phyloP scores from a whole-genome alignment of 495 filamentous ascomycete species.

The Talaromyces borbonicus region DNA sequence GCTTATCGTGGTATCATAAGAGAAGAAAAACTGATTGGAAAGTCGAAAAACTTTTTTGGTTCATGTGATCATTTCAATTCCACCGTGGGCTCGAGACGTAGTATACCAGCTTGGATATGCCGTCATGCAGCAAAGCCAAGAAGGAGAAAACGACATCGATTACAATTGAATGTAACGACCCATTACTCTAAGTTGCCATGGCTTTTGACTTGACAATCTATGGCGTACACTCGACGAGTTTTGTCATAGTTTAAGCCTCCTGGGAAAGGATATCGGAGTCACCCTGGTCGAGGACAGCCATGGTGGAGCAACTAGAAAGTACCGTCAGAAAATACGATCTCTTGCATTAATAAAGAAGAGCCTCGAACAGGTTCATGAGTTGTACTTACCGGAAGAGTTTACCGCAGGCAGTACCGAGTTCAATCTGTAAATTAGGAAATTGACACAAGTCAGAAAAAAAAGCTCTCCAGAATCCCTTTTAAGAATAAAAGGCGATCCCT shows the following conservation, averaged over 20 bases:
- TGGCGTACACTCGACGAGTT: no score
- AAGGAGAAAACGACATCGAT: no score
- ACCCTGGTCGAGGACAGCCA: slow-evolving; percentile 93
- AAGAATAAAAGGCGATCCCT: slow-evolving; percentile 31
- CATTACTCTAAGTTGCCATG: no score
- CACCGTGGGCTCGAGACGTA: no score
- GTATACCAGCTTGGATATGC: no score
- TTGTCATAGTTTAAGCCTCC: slow-evolving; percentile 9
- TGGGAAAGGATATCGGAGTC: slow-evolving; percentile 87
- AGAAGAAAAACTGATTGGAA: not conserved
- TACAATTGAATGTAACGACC: no score
- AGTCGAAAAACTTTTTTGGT: slow-evolving; percentile 1
- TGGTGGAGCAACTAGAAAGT: slow-evolving; percentile 63
- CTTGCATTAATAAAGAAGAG: no score
- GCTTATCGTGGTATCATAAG: slow-evolving; percentile 7
- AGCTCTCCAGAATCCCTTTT: slow-evolving; percentile 11
- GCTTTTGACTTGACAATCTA: no score
- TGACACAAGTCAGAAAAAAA: not conserved
- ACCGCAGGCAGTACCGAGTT: slow-evolving; percentile 88
- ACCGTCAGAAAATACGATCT: not conserved
- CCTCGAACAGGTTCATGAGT: not conserved
- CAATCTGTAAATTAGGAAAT: slow-evolving; percentile 58
- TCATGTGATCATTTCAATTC: not conserved
- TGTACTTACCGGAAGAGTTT: slow-evolving; percentile 57
- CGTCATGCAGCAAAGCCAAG: no score